A percentile compares a stretch with the other conserved stretches of the same genome.
Evolutionary conservation across 169 alveolate genomes (phyloP).

Genomic region (Plasmodium berghei): DNA sequence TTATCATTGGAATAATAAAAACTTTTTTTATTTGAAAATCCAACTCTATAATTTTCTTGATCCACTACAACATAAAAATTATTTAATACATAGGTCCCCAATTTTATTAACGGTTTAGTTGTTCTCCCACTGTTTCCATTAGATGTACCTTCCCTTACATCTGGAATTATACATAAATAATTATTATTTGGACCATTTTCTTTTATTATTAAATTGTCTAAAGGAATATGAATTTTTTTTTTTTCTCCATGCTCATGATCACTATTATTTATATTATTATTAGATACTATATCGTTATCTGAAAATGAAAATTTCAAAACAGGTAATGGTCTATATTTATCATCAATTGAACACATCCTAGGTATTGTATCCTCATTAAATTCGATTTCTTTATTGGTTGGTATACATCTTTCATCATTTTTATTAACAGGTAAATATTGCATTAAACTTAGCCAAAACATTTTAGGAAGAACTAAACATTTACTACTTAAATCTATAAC

Average conservation of each 20-base stretch:
- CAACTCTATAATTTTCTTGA: slow-evolving; percentile 79
- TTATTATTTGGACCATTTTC: slow-evolving; percentile 34
- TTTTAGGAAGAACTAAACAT: slow-evolving; percentile 83
- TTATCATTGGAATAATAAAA: slow-evolving; percentile 53
- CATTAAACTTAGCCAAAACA: slow-evolving; percentile 86
- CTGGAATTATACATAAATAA: slow-evolving; percentile 79
- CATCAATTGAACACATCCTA: slow-evolving; percentile 77
- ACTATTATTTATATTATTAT: slow-evolving; percentile 49
- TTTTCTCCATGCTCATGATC: not conserved
- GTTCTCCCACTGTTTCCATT: slow-evolving; percentile 77
- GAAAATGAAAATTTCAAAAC: slow-evolving; percentile 26
- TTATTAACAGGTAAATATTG: slow-evolving; percentile 81
- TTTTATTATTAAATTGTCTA: slow-evolving; percentile 77
- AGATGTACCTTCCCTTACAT: slow-evolving; percentile 56
- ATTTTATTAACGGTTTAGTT: slow-evolving; percentile 81
- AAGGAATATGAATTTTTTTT: slow-evolving; percentile 67
- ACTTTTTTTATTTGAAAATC: slow-evolving; percentile 78
- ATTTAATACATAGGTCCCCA: slow-evolving; percentile 84
- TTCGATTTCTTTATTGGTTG: slow-evolving; percentile 17
- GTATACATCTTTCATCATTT: slow-evolving; percentile 68
- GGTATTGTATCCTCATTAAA: slow-evolving; percentile 37
- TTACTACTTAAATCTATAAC: slow-evolving; percentile 80
- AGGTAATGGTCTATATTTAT: slow-evolving; percentile 62
- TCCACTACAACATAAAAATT: slow-evolving; percentile 82
- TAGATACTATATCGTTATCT: slow-evolving; percentile 76